Conservation (phyloP, 73 alveolate genomes). For the Durusdinium trenchii region DNA sequence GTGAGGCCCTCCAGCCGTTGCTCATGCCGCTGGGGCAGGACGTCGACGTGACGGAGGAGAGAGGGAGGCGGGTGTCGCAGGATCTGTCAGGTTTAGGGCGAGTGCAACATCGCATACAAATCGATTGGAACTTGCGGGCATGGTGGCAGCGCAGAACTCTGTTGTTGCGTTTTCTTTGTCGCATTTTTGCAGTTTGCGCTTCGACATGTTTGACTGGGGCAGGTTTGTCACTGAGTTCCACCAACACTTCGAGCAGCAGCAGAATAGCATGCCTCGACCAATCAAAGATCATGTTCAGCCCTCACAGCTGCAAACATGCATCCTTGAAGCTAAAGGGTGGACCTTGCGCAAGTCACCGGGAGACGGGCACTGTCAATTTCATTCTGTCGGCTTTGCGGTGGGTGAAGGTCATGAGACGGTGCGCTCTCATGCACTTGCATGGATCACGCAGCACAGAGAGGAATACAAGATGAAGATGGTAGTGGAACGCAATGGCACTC, state of each 20-base stretch:
- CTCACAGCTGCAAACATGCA: neutral
- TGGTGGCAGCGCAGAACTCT: too few species aligned
- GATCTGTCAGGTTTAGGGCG: too few species aligned
- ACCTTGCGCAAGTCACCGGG: neutral
- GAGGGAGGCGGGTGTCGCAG: too few species aligned
- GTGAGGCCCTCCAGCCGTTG: too few species aligned
- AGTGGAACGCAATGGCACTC: neutral
- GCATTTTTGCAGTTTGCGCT: too few species aligned
- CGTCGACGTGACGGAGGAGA: too few species aligned
- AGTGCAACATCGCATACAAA: too few species aligned
- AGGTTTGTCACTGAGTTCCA: neutral
- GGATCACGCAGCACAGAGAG: neutral
- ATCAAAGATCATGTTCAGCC: neutral
- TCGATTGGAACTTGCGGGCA: too few species aligned
- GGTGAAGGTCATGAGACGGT: neutral
- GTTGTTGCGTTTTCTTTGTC: too few species aligned
- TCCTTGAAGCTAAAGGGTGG: neutral
- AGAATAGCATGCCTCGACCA: neutral
- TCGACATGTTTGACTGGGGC: too few species aligned
- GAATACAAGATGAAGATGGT: neutral
- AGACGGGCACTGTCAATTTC: neutral
- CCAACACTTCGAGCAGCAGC: neutral
- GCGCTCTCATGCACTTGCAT: neutral
- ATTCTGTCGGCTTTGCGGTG: neutral
- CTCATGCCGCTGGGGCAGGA: too few species aligned